These are phyloP conservation scores for Pyrenophora tritici-repentis DNA, from an alignment of 2,329 filamentous ascomycete genomes.

Conservation along the genomic window DNA sequence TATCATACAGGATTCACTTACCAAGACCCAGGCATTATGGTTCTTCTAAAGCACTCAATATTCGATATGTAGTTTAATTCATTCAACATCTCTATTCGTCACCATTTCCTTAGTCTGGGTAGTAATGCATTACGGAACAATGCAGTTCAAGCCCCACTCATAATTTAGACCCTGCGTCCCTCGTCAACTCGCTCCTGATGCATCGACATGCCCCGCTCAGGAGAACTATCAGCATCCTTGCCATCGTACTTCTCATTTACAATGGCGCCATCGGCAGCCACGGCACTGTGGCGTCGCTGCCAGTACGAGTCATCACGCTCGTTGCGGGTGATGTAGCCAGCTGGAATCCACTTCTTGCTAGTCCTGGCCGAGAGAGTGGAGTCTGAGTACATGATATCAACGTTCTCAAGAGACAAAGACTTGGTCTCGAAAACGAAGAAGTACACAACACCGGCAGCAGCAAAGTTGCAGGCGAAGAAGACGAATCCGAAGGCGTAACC, in stretches of 20 bases:
- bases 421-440: constrained; percentile 46
- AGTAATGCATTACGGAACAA: too few species aligned
- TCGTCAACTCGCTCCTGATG: constrained; percentile 27
- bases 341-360: constrained; percentile 43
- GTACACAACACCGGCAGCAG: constrained; percentile 36
- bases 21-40: too few species aligned
- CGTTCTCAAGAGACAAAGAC: constrained; percentile 41
- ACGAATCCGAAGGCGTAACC: constrained; percentile 44
- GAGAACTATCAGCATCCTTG: constrained; percentile 25
- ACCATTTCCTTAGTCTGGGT: too few species aligned
- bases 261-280: constrained; percentile 15
- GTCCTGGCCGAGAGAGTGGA: constrained; percentile 30
- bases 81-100: too few species aligned
- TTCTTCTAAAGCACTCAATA: too few species aligned
- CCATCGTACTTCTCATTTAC: constrained; percentile 26
- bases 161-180: background rate
- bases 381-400: constrained; percentile 45
- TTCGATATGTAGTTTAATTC: too few species aligned
- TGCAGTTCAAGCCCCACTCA: background rate
- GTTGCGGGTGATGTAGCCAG: constrained; percentile 38
- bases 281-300: constrained; percentile 28
- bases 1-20: too few species aligned
- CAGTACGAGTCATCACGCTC: constrained; percentile 37
- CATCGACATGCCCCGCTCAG: constrained; percentile 26
- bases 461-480: constrained; percentile 44